Base-by-base conservation (phyloP, 2,329 filamentous ascomycete genomes). In the Bimuria novae-zelandiae region DNA sequence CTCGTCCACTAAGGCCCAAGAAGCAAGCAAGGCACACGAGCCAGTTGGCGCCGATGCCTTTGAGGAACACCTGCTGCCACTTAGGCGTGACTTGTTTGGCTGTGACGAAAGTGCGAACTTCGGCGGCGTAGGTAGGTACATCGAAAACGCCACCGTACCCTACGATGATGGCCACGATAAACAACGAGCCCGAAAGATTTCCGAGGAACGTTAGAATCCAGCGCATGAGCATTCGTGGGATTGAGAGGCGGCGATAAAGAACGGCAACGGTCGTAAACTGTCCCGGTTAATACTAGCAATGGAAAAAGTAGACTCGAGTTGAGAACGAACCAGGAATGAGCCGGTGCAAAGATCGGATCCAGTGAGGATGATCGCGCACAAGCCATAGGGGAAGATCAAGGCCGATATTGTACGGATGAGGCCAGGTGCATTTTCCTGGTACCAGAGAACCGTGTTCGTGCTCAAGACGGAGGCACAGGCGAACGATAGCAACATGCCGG, bases 401-500 rank as follows among this genome's bases (percentile, higher is more conserved):
- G 68, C 70, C 2, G 57, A 63, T 22, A 73, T 59, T 2, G 63
- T 66, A 10, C 61, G 50, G 40, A 74, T 69, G 14, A 73, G 50
- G 2, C 71, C 70, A 1, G 56, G 58, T 6, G 56, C 56, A 10
- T 59, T 59, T 32, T 54, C 43, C 32, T 59, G 56, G 33, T 51
- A 59, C 56, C 53, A 59, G 6, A 54, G 56, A 22, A 50, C 47
- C 1, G 53, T 52, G 27, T 56, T 56, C n/a, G 56, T 59, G 21
- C 49, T 54, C 1, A 59, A 42, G 23, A 52, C 44, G 11, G 37
- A 53, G 21, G 54, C 56, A 27, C 48, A 46, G n/a, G 56, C 81
- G 56, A 84, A 83, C 2, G 78, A 74, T 1, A 84, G 69, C 5
- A 84, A 66, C 50, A 76, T 77, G 0, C 82, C 82, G 4, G 80